Evolutionary conservation across 148 eudicot genomes (phyloP).

Genomic region (Chenopodium quinoa): DNA sequence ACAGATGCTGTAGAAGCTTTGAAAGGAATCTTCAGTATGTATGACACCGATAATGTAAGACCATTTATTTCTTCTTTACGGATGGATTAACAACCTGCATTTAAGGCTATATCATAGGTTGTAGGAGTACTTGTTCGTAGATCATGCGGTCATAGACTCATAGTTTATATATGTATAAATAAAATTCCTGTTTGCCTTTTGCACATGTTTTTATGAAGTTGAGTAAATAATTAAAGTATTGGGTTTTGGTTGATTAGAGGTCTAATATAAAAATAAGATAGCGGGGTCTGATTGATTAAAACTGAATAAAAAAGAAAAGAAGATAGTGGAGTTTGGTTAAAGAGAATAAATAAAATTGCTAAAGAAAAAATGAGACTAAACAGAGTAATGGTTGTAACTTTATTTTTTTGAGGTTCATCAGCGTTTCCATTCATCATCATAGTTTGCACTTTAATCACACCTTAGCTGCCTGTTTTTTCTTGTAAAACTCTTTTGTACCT

Average conservation of each 20-base stretch:
- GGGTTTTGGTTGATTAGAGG: too few species aligned
- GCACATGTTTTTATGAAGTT: too few species aligned
- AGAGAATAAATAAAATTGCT: too few species aligned
- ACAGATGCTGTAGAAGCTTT: slow-evolving; percentile 39
- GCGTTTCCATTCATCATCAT: background rate
- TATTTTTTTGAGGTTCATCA: background rate
- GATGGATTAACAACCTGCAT: background rate
- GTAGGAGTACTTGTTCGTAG: background rate
- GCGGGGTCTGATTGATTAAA: too few species aligned
- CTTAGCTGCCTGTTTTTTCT: background rate
- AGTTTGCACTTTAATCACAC: background rate
- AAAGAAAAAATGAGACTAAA: too few species aligned
- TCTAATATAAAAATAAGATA: too few species aligned
- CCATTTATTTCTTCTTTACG: background rate
- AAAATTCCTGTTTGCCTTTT: too few species aligned
- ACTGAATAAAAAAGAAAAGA: too few species aligned
- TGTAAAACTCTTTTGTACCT: background rate
- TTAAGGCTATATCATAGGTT: background rate
- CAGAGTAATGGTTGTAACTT: background rate
- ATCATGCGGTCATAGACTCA: background rate
- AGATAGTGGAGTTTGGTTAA: too few species aligned
- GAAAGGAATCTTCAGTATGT: slow-evolving; percentile 36
- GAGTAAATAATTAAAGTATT: too few species aligned
- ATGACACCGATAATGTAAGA: slow-evolving; percentile 41
- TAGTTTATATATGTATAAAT: background rate